These are phyloP conservation scores for Spathaspora hagerdaliae DNA, from an alignment of 805 yeast species.

Conservation along the genomic window DNA sequence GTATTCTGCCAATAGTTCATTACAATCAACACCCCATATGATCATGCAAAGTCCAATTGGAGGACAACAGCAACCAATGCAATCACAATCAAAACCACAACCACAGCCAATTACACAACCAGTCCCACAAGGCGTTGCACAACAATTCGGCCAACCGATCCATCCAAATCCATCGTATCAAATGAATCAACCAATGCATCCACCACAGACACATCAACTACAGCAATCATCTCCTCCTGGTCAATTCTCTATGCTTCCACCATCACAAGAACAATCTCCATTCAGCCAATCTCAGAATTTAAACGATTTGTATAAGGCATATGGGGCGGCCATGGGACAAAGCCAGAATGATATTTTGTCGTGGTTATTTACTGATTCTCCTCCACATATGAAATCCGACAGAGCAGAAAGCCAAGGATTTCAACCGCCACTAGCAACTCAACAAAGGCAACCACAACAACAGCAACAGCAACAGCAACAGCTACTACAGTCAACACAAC, in stretches of 20 bases:
- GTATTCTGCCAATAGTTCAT: background rate
- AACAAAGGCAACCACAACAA: conserved; percentile 4
- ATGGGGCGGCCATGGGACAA: conserved; percentile 15
- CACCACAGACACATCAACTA: background rate
- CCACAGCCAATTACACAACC: background rate
- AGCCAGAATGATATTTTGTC: conserved; percentile 35
- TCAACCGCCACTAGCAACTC: background rate
- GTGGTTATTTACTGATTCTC: conserved; percentile 34
- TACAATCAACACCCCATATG: background rate
- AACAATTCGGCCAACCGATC: background rate
- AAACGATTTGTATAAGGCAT: conserved; percentile 1
- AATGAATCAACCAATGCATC: background rate
- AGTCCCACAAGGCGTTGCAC: background rate
- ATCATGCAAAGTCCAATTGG: background rate
- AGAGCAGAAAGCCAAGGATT: background rate
- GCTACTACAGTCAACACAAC: background rate
- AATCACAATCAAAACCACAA: background rate
- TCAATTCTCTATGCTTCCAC: background rate
- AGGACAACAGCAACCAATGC: background rate
- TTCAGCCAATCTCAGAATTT: background rate
- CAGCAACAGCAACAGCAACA: background rate
- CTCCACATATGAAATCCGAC: background rate
- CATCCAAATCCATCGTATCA: background rate
- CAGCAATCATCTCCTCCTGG: background rate
- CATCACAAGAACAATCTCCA: background rate